Percentiles rank a stretch among this genome's conserved stretches.
phyloP scores from a whole-genome alignment of 2,329 filamentous ascomycete genomes.

The Septoria petroselini region DNA sequence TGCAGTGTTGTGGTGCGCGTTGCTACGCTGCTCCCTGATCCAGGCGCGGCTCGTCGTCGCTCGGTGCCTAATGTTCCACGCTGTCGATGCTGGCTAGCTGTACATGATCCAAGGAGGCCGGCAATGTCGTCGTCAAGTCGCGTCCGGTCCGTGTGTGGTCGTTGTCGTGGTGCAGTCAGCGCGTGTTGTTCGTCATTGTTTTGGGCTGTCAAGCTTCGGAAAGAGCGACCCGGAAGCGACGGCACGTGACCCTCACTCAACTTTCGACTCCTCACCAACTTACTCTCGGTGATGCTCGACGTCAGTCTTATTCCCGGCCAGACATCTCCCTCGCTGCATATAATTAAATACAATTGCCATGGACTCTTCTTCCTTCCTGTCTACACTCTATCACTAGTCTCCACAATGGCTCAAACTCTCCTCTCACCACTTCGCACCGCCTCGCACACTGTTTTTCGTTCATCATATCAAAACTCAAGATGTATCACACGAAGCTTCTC shows the following conservation, averaged over 20 bases:
- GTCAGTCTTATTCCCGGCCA: slow-evolving; percentile 5
- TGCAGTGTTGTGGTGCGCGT: slow-evolving; percentile 17
- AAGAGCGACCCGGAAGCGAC: neutral
- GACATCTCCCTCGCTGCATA: neutral
- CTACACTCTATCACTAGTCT: neutral
- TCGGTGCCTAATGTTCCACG: slow-evolving; percentile 13
- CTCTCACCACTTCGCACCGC: slow-evolving; percentile 18
- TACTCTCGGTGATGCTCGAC: neutral
- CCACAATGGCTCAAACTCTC: slow-evolving; percentile 25
- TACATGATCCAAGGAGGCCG: slow-evolving; percentile 21
- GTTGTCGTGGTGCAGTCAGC: slow-evolving; percentile 9
- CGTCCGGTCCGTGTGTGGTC: slow-evolving; percentile 10
- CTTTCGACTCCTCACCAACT: neutral
- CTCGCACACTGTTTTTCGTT: neutral
- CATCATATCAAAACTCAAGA: slow-evolving; percentile 14
- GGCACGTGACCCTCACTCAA: neutral
- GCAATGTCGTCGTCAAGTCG: slow-evolving; percentile 17
- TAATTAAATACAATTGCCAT: neutral
- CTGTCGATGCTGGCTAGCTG: slow-evolving; percentile 19
- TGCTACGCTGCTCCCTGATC: slow-evolving; percentile 20
- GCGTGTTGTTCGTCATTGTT: slow-evolving; percentile 11
- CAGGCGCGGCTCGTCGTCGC: slow-evolving; percentile 8
- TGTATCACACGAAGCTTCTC: slow-evolving; percentile 36
- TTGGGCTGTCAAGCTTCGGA: slow-evolving; percentile 1
- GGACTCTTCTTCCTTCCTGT: neutral